These are phyloP conservation scores for Prunella vulgaris DNA, from an alignment of 257 asterid genomes.

Conservation along the genomic window DNA sequence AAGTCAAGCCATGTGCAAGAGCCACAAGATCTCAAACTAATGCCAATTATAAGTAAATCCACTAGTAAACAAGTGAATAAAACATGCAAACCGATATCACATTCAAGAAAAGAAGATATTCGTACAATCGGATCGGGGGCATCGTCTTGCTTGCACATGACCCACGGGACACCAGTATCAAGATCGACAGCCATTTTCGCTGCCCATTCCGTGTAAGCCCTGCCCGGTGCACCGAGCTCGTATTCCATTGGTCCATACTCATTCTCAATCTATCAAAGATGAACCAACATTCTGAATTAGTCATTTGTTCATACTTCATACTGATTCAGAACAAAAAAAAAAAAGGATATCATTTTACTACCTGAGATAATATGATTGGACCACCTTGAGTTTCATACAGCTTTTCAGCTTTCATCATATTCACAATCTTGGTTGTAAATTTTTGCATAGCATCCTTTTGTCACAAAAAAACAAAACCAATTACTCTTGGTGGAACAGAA, in stretches of 20 bases:
- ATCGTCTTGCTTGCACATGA: conserved; percentile 99
- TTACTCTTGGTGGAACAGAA: neutral
- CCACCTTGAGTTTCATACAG: conserved; percentile 94
- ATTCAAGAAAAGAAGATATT: conserved; percentile 5
- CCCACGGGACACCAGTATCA: conserved; percentile 94
- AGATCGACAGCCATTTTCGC: conserved; percentile 96
- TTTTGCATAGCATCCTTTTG: conserved; percentile 87
- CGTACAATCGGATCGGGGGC: conserved; percentile 97
- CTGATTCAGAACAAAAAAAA: neutral
- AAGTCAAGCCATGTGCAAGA: conserved; percentile 43
- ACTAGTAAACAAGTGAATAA: conserved; percentile 20
- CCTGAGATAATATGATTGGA: conserved; percentile 96
- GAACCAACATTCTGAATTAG: neutral
- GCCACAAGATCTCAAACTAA: conserved; percentile 20
- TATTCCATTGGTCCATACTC: conserved; percentile 97
- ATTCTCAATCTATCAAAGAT: conserved; percentile 68
- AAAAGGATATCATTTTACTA: conserved; percentile 23
- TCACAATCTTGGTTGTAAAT: conserved; percentile 92
- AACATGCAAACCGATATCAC: conserved; percentile 14
- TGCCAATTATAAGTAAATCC: conserved; percentile 9
- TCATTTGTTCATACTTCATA: neutral
- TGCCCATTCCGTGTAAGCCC: conserved; percentile 81
- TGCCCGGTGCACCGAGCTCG: conserved; percentile 80
- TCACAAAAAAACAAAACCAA: conserved; percentile 23
- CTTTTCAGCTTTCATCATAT: conserved; percentile 86